Base-by-base conservation (phyloP, 352 stramenopile species). In the Globisporangium solare region DNA sequence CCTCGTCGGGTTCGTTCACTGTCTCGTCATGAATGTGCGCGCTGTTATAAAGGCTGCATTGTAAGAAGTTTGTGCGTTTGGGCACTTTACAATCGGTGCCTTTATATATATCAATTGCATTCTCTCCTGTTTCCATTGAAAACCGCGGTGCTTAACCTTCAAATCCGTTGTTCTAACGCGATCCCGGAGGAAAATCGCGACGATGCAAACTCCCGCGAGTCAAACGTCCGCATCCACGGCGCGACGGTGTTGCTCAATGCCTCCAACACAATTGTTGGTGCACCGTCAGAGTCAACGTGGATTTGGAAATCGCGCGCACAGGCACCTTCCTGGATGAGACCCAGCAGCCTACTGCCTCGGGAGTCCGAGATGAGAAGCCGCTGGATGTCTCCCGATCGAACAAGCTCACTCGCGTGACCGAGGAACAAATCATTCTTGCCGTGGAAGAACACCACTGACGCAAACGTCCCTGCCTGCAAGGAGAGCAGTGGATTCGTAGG, bases 261-360 rank as follows among this genome's bases (percentile, higher is more conserved):
- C 42, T 61, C 22, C 54, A 70, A 58, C 3, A 78, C 58, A 31
- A 31, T 51, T 11, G 51, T 24, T 0, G 68, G 61, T 17, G 64
- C 56, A 3, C 68, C 68, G 39, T 83, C 70, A 1, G 60, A 65
- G n/a, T 73, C 72, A 0, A 85, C 42, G 58, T 83, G 75, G 27
- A 85, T 21, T 12, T 73, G 52, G 12, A 79, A 59, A 24, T 67
- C 60, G 41, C 54, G 31, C 0, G 14, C 56, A 11, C 39, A 27
- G 15, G 58, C 57, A 8, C 63, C 58, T 31, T 81, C 70, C 20
- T 66, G 66, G 15, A 81, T 47, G 35, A 83, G 43, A 20, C 47
- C 52, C 3, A 71, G 51, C 37, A 83, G 56, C 4, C 49, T 35
- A 7, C 59, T 56, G 24, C 73, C 66, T 4, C 64, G 51, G 21